A percentile compares a stretch with the other conserved stretches of the same genome.
Conservation (phyloP, 495 filamentous ascomycete genomes). For the Astrocystis sublimbata region DNA sequence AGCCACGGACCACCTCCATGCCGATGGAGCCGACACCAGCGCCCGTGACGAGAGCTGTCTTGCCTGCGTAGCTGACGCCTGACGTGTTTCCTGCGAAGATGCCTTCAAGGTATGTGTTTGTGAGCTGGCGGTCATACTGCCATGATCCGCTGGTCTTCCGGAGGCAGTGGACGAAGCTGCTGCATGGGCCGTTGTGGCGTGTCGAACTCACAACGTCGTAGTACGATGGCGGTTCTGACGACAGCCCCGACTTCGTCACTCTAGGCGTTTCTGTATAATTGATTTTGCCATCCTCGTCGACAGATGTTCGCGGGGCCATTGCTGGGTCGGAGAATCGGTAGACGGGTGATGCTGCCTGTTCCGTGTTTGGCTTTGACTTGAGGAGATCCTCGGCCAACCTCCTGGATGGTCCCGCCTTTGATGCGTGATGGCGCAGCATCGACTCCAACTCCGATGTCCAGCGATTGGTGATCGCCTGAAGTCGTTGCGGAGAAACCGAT, state of each 20-base stretch:
- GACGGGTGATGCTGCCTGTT: conserved; percentile 79
- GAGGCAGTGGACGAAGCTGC: conserved; percentile 10
- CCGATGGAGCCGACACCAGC: conserved; percentile 13
- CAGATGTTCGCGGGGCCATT: conserved; percentile 13
- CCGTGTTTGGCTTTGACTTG: conserved; percentile 75
- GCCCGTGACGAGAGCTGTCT: conserved; percentile 33
- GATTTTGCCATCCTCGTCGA: conserved; percentile 9
- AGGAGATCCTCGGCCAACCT: conserved; percentile 79
- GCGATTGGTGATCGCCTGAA: conserved; percentile 74
- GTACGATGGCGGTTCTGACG: conserved; percentile 77
- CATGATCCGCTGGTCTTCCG: background rate
- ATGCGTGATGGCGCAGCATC: conserved; percentile 87
- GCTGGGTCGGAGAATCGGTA: conserved; percentile 41
- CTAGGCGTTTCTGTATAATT: conserved; percentile 4
- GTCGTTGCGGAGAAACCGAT: conserved; percentile 48
- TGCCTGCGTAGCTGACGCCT: conserved; percentile 62
- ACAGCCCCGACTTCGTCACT: conserved; percentile 32
- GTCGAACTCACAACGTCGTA: conserved; percentile 11
- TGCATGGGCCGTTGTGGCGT: background rate
- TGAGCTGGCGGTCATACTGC: conserved; percentile 90
- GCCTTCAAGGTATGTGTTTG: conserved; percentile 74
- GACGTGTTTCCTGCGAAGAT: conserved; percentile 74
- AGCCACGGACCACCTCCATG: conserved; percentile 60
- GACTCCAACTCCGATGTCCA: conserved; percentile 82
- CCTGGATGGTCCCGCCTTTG: conserved; percentile 82